These are phyloP conservation scores for Camellia japonica DNA, from an alignment of 148 eudicot species.

Conservation along the genomic window DNA sequence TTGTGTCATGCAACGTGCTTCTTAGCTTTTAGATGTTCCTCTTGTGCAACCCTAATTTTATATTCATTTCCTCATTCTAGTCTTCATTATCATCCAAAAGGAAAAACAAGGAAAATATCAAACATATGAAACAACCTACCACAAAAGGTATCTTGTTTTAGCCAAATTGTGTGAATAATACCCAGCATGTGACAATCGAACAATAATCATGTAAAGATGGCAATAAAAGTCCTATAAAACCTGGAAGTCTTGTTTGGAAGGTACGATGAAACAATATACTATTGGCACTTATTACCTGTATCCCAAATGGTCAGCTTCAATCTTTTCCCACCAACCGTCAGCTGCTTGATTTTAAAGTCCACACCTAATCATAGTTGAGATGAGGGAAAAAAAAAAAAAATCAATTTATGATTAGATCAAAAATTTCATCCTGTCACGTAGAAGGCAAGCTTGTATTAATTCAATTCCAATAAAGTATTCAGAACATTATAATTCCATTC, in stretches of 20 bases:
- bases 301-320: constrained; percentile 97
- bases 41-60: neutral
- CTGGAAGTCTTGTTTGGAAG: neutral
- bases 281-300: constrained; percentile 48
- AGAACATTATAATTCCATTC: neutral
- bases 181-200: neutral
- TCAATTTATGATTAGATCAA: neutral
- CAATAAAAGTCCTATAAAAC: neutral
- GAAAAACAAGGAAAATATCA: neutral
- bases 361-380: constrained; percentile 54
- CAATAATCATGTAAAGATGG: neutral
- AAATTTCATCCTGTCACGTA: neutral
- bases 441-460: neutral
- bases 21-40: neutral
- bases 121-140: neutral
- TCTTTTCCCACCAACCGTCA: constrained; percentile 74
- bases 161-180: neutral
- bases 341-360: constrained; percentile 86
- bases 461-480: neutral
- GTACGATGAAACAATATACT: neutral
- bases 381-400: neutral
- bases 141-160: neutral
- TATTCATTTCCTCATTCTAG: neutral
- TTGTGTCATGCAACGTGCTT: no score
- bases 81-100: neutral